Evolutionary conservation across 2,329 filamentous ascomycete genomes (phyloP).

Genomic region (Aureobasidium lini): DNA sequence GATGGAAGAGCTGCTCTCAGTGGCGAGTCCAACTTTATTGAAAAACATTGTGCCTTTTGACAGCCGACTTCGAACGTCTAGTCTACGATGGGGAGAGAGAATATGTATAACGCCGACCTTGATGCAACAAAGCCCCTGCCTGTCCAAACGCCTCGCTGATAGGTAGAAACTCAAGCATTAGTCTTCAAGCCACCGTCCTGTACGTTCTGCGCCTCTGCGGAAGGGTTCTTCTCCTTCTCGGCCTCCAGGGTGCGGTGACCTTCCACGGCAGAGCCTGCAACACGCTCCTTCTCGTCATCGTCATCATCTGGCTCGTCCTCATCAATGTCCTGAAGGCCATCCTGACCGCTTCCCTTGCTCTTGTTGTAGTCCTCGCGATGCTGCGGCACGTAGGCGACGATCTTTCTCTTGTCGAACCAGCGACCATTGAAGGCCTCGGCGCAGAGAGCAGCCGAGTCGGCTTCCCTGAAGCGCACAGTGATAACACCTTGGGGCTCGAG

Average conservation of each 20-base stretch:
- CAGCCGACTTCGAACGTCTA: too few relatives aligned
- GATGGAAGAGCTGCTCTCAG: too few relatives aligned
- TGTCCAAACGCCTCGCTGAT: slow-evolving; percentile 5
- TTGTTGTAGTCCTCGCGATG: slow-evolving; percentile 68
- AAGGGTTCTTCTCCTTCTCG: not conserved
- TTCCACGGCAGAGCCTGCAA: slow-evolving; percentile 17
- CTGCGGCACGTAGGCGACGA: slow-evolving; percentile 48
- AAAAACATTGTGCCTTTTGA: too few relatives aligned
- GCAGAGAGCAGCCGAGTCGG: slow-evolving; percentile 64
- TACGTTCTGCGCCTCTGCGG: not conserved
- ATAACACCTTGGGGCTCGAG: slow-evolving; percentile 77
- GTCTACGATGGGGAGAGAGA: too few relatives aligned
- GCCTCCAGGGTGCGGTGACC: slow-evolving; percentile 4
- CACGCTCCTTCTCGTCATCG: slow-evolving; percentile 28
- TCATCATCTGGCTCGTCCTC: slow-evolving; percentile 31
- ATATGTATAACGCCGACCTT: not conserved
- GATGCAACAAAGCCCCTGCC: not conserved
- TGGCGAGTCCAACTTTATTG: too few relatives aligned
- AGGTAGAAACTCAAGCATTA: not conserved
- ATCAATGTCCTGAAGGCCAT: slow-evolving; percentile 38
- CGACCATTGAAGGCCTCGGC: slow-evolving; percentile 66
- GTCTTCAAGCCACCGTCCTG: slow-evolving; percentile 5
- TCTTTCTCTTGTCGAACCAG: slow-evolving; percentile 64
- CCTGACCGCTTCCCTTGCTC: slow-evolving; percentile 38
- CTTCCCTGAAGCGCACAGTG: slow-evolving; percentile 70